Conservation (phyloP, 306 rosid species). For the Senna tora region DNA sequence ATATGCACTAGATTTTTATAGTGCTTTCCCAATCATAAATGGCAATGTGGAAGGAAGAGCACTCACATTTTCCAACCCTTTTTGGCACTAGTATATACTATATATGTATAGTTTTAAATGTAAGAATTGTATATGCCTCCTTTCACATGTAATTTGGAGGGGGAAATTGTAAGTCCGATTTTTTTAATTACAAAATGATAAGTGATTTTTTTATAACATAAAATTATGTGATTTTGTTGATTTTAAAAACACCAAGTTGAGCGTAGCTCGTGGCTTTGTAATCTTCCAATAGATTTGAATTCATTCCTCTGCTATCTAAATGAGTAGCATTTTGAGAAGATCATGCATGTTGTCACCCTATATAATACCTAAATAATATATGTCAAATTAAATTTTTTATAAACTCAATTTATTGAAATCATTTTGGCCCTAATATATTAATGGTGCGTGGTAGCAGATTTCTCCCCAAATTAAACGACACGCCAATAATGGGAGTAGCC, state of each 20-base stretch:
- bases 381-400: no score
- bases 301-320: constrained; percentile 22
- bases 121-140: constrained; percentile 19
- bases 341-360: constrained; percentile 31
- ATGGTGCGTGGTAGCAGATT: constrained; percentile 35
- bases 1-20: constrained; percentile 10
- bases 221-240: not conserved
- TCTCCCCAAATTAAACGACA: constrained; percentile 51
- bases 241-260: constrained; percentile 23
- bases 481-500: constrained; percentile 58
- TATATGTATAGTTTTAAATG: not conserved
- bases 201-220: no score
- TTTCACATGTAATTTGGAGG: constrained; percentile 46
- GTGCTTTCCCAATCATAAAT: constrained; percentile 26
- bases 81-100: constrained; percentile 9
- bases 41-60: constrained; percentile 28
- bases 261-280: constrained; percentile 29
- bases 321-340: constrained; percentile 36
- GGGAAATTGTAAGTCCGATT: not conserved
- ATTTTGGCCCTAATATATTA: no score
- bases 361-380: no score
- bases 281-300: constrained; percentile 35
- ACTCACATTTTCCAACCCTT: constrained; percentile 25
- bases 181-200: no score
- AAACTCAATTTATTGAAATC: no score